phyloP scores from a whole-genome alignment of 1,284 basidiomycete genomes.

The Rhodotorula sp. region DNA sequence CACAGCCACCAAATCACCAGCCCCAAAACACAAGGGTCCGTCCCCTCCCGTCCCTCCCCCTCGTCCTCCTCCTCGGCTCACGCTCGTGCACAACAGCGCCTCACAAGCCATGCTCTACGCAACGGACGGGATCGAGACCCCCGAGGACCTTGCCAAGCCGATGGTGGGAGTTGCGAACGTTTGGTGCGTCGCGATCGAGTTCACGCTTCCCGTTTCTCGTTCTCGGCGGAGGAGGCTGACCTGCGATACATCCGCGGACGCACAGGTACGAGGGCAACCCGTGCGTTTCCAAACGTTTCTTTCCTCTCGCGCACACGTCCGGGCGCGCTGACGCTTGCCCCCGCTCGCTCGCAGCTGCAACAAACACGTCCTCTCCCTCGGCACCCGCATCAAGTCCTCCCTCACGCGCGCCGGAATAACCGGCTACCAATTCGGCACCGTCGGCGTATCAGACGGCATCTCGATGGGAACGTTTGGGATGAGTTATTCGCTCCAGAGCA shows the following conservation, averaged over 20 bases:
- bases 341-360: conserved; percentile 67
- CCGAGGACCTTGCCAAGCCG: conserved; percentile 79
- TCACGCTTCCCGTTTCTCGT: too few relatives aligned
- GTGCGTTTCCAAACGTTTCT: conserved; percentile 53
- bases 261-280: conserved; percentile 85
- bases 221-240: neutral
- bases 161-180: conserved; percentile 95
- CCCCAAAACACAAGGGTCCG: too few relatives aligned
- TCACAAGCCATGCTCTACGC: conserved; percentile 92
- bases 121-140: conserved; percentile 76
- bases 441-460: conserved; percentile 96
- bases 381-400: conserved; percentile 80
- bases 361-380: conserved; percentile 83
- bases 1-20: too few relatives aligned
- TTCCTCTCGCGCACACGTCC: neutral
- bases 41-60: too few relatives aligned
- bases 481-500: conserved; percentile 84
- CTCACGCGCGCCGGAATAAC: conserved; percentile 71
- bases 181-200: conserved; percentile 59
- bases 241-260: neutral
- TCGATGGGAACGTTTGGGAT: conserved; percentile 71
- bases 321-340: conserved; percentile 5
- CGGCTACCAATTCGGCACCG: conserved; percentile 95
- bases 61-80: neutral
- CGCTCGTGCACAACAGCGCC: neutral